Evolutionary conservation across 768 basidiomycete genomes (phyloP).

Genomic region (Cyathus striatus): DNA sequence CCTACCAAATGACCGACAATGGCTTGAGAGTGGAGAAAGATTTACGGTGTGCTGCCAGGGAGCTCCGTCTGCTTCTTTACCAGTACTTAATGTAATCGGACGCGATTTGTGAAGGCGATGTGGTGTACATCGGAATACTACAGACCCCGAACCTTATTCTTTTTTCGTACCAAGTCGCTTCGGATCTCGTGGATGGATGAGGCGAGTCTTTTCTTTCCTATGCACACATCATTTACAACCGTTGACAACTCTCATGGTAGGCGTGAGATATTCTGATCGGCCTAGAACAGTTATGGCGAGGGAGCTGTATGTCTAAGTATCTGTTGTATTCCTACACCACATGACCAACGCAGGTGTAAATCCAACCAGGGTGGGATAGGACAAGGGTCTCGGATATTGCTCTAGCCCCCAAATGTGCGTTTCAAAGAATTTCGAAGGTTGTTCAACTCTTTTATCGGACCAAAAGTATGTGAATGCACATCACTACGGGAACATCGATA

Average conservation of each 20-base stretch:
- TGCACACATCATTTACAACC: background rate
- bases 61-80: background rate
- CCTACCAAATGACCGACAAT: slow-evolving; percentile 5
- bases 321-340: background rate
- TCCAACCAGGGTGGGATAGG: slow-evolving; percentile 26
- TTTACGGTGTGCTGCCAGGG: slow-evolving; percentile 1
- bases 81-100: background rate
- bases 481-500: slow-evolving; percentile 11
- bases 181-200: slow-evolving; percentile 19
- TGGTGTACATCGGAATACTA: slow-evolving; percentile 16
- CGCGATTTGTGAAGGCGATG: slow-evolving; percentile 14
- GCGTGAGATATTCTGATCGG: slow-evolving; percentile 25
- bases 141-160: slow-evolving; percentile 19
- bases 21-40: slow-evolving; percentile 2
- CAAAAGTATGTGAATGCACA: slow-evolving; percentile 13
- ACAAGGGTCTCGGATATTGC: slow-evolving; percentile 26
- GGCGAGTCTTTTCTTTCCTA: slow-evolving; percentile 7
- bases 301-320: slow-evolving; percentile 18
- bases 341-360: background rate
- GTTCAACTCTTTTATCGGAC: slow-evolving; percentile 26
- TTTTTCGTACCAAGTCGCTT: slow-evolving; percentile 17
- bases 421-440: slow-evolving; percentile 28
- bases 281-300: slow-evolving; percentile 24
- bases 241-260: slow-evolving; percentile 5
- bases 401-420: slow-evolving; percentile 21